Percentiles rank a stretch among this genome's conserved stretches.
phyloP scores from a whole-genome alignment of 495 filamentous ascomycete species.

The Paragyromitra xinjiangensis region DNA sequence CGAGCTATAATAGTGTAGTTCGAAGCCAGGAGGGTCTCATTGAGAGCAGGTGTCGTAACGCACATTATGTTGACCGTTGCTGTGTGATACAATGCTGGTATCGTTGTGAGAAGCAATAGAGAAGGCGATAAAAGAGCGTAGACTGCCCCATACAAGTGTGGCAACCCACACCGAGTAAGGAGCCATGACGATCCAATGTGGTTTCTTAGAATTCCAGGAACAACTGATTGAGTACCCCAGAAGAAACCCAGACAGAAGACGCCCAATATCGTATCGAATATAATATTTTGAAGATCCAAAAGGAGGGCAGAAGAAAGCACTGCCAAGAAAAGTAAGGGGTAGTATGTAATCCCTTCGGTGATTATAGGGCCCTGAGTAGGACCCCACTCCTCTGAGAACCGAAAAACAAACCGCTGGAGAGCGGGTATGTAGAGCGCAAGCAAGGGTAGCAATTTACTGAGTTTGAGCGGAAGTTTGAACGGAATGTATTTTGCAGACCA shows the following conservation, averaged over 20 bases:
- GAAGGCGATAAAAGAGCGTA: conserved; percentile 75
- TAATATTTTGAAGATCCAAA: conserved; percentile 25
- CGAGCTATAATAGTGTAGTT: conserved; percentile 77
- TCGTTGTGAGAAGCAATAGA: conserved; percentile 66
- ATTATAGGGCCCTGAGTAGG: conserved; percentile 75
- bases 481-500: conserved; percentile 68
- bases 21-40: conserved; percentile 66
- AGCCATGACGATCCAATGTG: conserved; percentile 69
- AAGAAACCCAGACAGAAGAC: conserved; percentile 70
- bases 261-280: conserved; percentile 47
- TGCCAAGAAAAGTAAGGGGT: conserved; percentile 75
- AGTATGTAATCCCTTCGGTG: conserved; percentile 75
- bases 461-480: conserved; percentile 59
- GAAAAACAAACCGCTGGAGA: conserved; percentile 73
- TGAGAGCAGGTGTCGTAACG: conserved; percentile 68
- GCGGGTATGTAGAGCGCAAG: conserved; percentile 77
- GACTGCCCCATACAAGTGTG: conserved; percentile 69
- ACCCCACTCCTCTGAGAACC: conserved; percentile 70
- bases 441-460: conserved; percentile 67
- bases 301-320: conserved; percentile 67
- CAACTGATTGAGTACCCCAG: conserved; percentile 65
- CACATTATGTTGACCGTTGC: conserved; percentile 74
- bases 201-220: conserved; percentile 63
- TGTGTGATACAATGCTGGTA: conserved; percentile 65
- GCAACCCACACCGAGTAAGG: conserved; percentile 75